phyloP scores from a whole-genome alignment of 176 grass and related monocot species.

The Oropetium thomaeum region DNA sequence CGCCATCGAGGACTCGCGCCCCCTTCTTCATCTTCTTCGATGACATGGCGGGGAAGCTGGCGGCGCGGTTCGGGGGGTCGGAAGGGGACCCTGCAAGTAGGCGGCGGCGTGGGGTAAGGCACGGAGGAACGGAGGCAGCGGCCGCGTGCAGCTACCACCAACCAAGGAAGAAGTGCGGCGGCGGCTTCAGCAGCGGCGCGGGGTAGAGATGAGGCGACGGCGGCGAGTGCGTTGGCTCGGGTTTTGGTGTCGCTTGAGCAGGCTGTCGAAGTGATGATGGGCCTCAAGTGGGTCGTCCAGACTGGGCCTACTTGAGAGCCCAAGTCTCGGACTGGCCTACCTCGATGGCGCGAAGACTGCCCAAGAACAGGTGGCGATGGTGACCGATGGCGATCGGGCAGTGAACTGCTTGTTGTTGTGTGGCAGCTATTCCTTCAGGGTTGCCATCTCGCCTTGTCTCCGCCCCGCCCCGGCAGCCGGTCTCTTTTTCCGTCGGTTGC shows the following conservation, averaged over 20 bases:
- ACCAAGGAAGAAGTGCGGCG: not conserved
- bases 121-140: not conserved
- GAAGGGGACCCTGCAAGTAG: not conserved
- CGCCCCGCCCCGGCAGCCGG: too few relatives aligned
- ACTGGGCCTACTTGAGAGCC: too few relatives aligned
- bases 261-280: not conserved
- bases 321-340: too few relatives aligned
- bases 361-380: too few relatives aligned
- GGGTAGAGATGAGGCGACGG: not conserved
- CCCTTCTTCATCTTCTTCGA: slow-evolving; percentile 4
- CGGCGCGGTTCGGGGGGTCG: not conserved
- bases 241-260: too few relatives aligned
- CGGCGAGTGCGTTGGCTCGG: not conserved
- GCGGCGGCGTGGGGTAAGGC: not conserved
- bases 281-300: too few relatives aligned
- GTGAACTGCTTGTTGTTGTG: not conserved
- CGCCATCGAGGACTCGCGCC: not conserved
- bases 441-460: not conserved
- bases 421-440: not conserved
- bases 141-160: not conserved
- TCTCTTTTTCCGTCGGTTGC: not conserved
- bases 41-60: not conserved
- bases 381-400: too few relatives aligned
- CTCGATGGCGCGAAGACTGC: too few relatives aligned
- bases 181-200: not conserved